Evolutionary conservation across 1,284 basidiomycete species (phyloP).

Genomic region (Sanghuangporus weigelae): DNA sequence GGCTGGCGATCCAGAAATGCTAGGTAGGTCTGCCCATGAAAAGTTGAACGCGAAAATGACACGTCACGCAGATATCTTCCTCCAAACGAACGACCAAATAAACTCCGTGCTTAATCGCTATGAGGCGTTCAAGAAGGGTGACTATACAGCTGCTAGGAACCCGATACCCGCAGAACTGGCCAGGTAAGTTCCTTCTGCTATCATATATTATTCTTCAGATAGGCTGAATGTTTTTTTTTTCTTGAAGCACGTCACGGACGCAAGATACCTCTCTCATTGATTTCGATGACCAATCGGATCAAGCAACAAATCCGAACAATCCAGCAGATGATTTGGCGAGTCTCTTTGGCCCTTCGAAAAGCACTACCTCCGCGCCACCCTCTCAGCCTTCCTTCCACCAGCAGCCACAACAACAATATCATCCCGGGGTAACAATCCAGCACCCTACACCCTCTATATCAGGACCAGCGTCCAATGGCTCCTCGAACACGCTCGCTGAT

Average conservation of each 20-base stretch:
- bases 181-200: conserved; percentile 16
- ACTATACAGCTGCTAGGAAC: conserved; percentile 64
- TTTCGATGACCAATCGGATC: conserved; percentile 49
- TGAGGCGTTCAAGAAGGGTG: conserved; percentile 88
- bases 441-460: conserved; percentile 1
- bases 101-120: conserved; percentile 89
- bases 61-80: conserved; percentile 66
- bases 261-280: conserved; percentile 61
- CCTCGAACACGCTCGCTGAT: conserved; percentile 8
- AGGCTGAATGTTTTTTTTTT: neutral
- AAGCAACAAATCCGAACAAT: conserved; percentile 15
- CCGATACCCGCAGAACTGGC: conserved; percentile 57
- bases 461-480: neutral
- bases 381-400: neutral
- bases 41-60: conserved; percentile 1
- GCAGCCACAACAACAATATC: conserved; percentile 19
- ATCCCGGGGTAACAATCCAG: conserved; percentile 4
- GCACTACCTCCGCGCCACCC: conserved; percentile 17
- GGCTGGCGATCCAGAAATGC: conserved; percentile 76
- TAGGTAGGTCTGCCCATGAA: conserved; percentile 52
- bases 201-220: neutral
- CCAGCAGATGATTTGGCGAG: conserved; percentile 51
- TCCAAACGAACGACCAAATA: conserved; percentile 97
- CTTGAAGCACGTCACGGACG: conserved; percentile 18
- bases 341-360: conserved; percentile 38